phyloP scores from a whole-genome alignment of 495 filamentous ascomycete genomes.

The Amorphotheca resinae region DNA sequence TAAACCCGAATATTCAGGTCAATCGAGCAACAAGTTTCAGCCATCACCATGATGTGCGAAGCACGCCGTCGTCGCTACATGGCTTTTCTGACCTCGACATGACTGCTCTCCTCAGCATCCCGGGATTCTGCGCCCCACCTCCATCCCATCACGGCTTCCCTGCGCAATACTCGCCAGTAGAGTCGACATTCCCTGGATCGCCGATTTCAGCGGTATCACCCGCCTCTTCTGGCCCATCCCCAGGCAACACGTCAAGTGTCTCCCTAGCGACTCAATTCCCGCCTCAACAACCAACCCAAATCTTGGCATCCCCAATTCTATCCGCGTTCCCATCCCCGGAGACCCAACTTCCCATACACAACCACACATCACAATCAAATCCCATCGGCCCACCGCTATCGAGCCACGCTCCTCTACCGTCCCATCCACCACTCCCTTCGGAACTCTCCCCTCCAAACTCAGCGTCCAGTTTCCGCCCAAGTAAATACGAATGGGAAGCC shows the following conservation, averaged over 20 bases:
- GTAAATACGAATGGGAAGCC: conserved; percentile 27
- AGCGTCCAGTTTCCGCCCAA: conserved; percentile 21
- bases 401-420: conserved; percentile 2
- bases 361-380: conserved; percentile 21
- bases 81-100: conserved; percentile 27
- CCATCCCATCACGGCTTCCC: conserved; percentile 16
- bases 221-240: conserved; percentile 15
- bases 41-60: conserved; percentile 24
- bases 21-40: conserved; percentile 31
- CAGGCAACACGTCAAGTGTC: conserved; percentile 20
- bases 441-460: conserved; percentile 10
- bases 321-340: conserved; percentile 18
- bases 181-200: conserved; percentile 14
- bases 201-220: conserved; percentile 17
- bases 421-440: conserved; percentile 1
- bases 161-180: conserved; percentile 10
- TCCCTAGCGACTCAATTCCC: conserved; percentile 23
- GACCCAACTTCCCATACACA: conserved; percentile 24
- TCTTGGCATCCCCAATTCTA: conserved; percentile 25
- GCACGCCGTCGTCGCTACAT: conserved; percentile 27
- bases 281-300: conserved; percentile 28
- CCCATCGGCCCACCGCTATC: conserved; percentile 5
- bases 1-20: conserved; percentile 40
- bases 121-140: conserved; percentile 23
- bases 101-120: conserved; percentile 33